phyloP scores from a whole-genome alignment of 2,329 filamentous ascomycete genomes.

The Pezicula carpinea region DNA sequence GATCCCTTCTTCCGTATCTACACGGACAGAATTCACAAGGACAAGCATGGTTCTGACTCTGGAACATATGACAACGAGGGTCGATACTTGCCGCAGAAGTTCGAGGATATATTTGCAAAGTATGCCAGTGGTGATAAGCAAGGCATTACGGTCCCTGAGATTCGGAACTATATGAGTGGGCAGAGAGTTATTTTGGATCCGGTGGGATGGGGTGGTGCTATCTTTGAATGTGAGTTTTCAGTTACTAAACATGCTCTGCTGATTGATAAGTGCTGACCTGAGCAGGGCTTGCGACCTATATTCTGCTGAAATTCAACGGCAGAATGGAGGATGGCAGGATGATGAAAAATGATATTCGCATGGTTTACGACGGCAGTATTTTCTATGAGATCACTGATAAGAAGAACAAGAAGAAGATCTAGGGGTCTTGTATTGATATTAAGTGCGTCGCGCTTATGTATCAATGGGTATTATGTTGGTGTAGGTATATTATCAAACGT shows the following conservation, averaged over 20 bases:
- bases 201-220: constrained; percentile 30
- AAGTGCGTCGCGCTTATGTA: no score
- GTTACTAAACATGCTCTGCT: background rate
- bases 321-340: constrained; percentile 52
- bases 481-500: no score
- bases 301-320: constrained; percentile 51
- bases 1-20: constrained; percentile 36
- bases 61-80: constrained; percentile 44
- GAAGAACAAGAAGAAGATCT: constrained; percentile 8
- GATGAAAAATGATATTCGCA: constrained; percentile 52
- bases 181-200: constrained; percentile 39
- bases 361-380: constrained; percentile 47
- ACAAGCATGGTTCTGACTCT: constrained; percentile 41
- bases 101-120: constrained; percentile 47
- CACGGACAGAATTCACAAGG: constrained; percentile 27
- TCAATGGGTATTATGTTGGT: no score
- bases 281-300: constrained; percentile 42
- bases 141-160: constrained; percentile 32
- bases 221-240: constrained; percentile 29
- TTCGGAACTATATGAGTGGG: constrained; percentile 33
- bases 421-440: no score
- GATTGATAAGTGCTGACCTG: background rate
- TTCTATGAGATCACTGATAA: constrained; percentile 39
- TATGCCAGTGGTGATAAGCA: constrained; percentile 35
- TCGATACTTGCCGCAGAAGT: constrained; percentile 42